These are phyloP conservation scores for Phytophthora pistaciae DNA, from an alignment of 352 stramenopile genomes.

Conservation along the genomic window DNA sequence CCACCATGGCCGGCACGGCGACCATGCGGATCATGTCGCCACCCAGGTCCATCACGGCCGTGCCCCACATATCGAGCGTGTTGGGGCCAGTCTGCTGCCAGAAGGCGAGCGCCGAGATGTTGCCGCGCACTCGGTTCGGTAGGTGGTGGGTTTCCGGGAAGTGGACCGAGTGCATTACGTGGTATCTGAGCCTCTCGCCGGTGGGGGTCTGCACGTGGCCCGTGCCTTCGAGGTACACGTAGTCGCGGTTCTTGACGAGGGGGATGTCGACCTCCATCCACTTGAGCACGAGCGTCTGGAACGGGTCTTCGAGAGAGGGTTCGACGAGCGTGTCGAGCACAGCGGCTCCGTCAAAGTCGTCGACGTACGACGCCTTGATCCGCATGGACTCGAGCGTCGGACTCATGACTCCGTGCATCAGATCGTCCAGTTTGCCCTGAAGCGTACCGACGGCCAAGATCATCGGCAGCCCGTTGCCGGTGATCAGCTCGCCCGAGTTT, in stretches of 20 bases:
- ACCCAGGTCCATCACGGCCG: conserved; percentile 12
- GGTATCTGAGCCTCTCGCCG: conserved; percentile 12
- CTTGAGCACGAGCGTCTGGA: conserved; percentile 4
- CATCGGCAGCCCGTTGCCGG: conserved; percentile 11
- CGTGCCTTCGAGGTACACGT: conserved; percentile 20
- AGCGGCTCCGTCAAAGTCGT: conserved; percentile 14
- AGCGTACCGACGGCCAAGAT: conserved; percentile 8
- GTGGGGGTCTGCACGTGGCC: conserved; percentile 2
- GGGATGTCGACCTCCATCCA: conserved; percentile 16
- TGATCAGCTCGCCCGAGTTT: conserved; percentile 9
- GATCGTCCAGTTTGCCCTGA: conserved; percentile 5
- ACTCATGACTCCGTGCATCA: conserved; percentile 14
- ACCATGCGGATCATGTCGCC: conserved; percentile 21
- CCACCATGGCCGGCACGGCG: conserved; percentile 16
- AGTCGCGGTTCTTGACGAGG: conserved; percentile 16
- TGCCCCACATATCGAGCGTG: conserved; percentile 16
- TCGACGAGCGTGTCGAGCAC: conserved; percentile 13
- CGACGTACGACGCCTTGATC: conserved; percentile 13
- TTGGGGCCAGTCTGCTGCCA: conserved; percentile 27
- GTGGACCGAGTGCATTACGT: conserved; percentile 14
- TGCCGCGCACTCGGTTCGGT: conserved; percentile 7
- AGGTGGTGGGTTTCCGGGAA: conserved; percentile 13
- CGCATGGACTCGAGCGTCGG: conserved; percentile 5
- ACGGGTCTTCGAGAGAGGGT: background rate
- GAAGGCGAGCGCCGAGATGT: conserved; percentile 26